Evolutionary conservation across 208 protist genomes (phyloP), one percentile per base, ranked within the genome.

Genomic region (Porcisia hertigi): DNA sequence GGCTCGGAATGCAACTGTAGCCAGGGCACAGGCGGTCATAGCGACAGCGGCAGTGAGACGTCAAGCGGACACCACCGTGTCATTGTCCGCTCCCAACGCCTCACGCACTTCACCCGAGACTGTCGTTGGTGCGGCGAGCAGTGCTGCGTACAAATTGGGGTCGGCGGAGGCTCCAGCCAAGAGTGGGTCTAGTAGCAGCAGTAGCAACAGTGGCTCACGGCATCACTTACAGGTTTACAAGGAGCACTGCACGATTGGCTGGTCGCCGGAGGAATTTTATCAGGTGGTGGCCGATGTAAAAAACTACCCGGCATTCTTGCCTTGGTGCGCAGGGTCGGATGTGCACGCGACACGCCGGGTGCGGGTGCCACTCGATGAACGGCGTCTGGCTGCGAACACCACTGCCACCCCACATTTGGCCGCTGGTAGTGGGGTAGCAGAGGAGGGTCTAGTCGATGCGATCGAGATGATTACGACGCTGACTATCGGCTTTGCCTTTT

Each of bases 231-330:
- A 92, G 71, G 71, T 89, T 57, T 95, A 96, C 78, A 71, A 79
- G 45, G 92, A 96, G 80, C 90, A 91, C 78, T 94, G 88, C 76
- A 86, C 84, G 41, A 81, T 96, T 59, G 92, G 92, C 9, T 96
- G 92, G 92, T 86, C 84, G 1, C 89, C 83, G 1, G 73, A 80
- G 30, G 75, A 92, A 43, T 84, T 96, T 36, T 96, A 92, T 59
- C 58, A 67, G 11, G 91, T 96, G 11, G 92, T 96, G 16, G 86
- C 87, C 9, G 89, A 96, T 79, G 92, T 96, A 36, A 77, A 82
- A 30, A 75, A 88, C 69, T 96, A 96, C 82, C 81, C 69, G 23
- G 71, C 67, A 11, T 96, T 96, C 71, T 69, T 96, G 59, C 92
- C 92, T 43, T 96, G 92, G 92, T 96, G 92, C 69, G 63, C 85